These are phyloP conservation scores for Tetrahymena elliotti DNA, from an alignment of 73 alveolate genomes.

Conservation along the genomic window DNA sequence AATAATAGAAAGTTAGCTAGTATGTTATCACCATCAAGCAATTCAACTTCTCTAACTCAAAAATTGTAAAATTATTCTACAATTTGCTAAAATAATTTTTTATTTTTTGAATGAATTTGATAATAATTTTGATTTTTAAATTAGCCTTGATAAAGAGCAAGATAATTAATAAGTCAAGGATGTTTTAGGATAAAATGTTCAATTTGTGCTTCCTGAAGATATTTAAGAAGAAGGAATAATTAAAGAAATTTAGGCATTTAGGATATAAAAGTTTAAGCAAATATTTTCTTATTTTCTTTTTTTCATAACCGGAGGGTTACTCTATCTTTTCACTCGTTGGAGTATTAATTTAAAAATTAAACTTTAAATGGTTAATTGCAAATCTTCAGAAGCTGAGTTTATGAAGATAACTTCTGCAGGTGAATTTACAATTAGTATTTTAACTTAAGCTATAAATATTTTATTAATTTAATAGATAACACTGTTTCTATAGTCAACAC, in stretches of 20 bases:
- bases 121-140: too few species aligned
- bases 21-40: neutral
- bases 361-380: neutral
- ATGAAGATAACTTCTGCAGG: neutral
- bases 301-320: constrained; percentile 10
- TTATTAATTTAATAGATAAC: neutral
- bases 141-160: neutral
- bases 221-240: constrained; percentile 31
- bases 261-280: neutral
- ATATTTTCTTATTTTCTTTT: neutral
- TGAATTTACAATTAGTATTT: too few species aligned
- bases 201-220: constrained; percentile 19
- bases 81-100: too few species aligned
- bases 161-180: neutral
- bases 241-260: constrained; percentile 1
- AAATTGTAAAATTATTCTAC: too few species aligned
- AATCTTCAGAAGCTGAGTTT: neutral
- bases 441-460: neutral
- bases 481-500: neutral
- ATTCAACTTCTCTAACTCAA: neutral
- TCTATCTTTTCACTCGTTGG: constrained; percentile 25
- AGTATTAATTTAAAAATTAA: neutral
- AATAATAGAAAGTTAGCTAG: neutral
- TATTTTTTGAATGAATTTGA: too few species aligned
- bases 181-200: neutral